Percentiles rank a stretch among this genome's conserved stretches.
These are phyloP conservation scores for Lachnellula occidentalis DNA, from an alignment of 2,329 filamentous ascomycete genomes.

Conservation along the genomic window DNA sequence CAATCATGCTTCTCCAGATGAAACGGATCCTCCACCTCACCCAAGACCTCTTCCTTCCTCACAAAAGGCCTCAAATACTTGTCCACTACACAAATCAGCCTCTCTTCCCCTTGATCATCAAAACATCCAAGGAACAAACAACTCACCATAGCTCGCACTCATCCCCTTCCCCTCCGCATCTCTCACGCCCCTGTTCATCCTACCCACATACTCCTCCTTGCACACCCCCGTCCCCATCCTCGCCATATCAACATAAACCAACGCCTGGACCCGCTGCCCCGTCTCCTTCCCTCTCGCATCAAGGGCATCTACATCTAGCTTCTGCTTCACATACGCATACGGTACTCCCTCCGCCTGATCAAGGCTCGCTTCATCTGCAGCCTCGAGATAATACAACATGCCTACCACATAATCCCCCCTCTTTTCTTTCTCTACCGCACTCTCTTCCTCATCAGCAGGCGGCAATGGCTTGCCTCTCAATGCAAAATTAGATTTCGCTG, in stretches of 20 bases:
- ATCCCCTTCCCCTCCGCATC: slow-evolving; percentile 40
- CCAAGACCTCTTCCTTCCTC: neutral
- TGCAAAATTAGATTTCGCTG: neutral
- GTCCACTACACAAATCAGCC: neutral
- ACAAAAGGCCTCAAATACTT: neutral
- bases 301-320: slow-evolving; percentile 34
- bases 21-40: neutral
- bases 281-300: slow-evolving; percentile 12
- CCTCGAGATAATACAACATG: slow-evolving; percentile 48
- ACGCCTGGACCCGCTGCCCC: slow-evolving; percentile 33
- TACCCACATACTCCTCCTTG: slow-evolving; percentile 51
- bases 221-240: slow-evolving; percentile 37
- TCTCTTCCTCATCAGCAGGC: neutral
- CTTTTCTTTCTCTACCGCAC: neutral
- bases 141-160: neutral
- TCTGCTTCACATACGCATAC: slow-evolving; percentile 51
- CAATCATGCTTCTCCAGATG: neutral
- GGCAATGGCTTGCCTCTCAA: neutral
- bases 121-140: neutral
- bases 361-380: slow-evolving; percentile 45
- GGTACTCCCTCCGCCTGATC: slow-evolving; percentile 60
- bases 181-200: slow-evolving; percentile 58
- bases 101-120: neutral
- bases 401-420: slow-evolving; percentile 37
- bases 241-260: slow-evolving; percentile 56